Conservation (phyloP, 1,284 basidiomycete genomes). For the Sporisorium sorghi region DNA sequence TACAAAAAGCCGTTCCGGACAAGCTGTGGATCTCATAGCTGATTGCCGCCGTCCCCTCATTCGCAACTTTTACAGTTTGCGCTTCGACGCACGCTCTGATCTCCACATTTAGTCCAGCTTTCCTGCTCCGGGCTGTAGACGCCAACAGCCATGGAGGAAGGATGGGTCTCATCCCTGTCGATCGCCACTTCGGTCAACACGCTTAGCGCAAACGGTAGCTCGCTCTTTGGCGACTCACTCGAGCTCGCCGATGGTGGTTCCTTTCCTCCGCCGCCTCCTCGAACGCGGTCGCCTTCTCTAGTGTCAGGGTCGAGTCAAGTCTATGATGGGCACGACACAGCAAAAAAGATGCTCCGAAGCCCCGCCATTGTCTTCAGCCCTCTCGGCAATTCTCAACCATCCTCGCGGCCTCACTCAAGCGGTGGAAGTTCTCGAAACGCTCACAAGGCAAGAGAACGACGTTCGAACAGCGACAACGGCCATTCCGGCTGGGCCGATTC, state of each 20-base stretch:
- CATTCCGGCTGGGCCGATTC: constrained; percentile 1
- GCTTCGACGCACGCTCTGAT: not conserved
- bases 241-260: not conserved
- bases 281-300: not conserved
- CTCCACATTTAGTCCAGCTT: not conserved
- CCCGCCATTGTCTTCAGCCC: not conserved
- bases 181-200: constrained; percentile 7
- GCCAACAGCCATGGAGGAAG: not conserved
- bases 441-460: not conserved
- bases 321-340: not conserved
- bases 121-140: not conserved
- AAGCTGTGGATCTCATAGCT: not conserved
- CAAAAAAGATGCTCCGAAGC: too few relatives aligned
- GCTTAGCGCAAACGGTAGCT: not conserved
- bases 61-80: not conserved
- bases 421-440: not conserved
- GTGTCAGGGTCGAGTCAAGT: not conserved
- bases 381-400: not conserved
- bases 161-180: constrained; percentile 23
- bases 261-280: constrained; percentile 3
- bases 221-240: not conserved
- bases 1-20: not conserved
- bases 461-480: not conserved
- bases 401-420: not conserved
- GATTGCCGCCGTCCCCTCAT: not conserved